A percentile compares a stretch with the other conserved stretches of the same genome.
Evolutionary conservation across 768 basidiomycete species (phyloP).

Genomic region (Leucocoprinus sp.): DNA sequence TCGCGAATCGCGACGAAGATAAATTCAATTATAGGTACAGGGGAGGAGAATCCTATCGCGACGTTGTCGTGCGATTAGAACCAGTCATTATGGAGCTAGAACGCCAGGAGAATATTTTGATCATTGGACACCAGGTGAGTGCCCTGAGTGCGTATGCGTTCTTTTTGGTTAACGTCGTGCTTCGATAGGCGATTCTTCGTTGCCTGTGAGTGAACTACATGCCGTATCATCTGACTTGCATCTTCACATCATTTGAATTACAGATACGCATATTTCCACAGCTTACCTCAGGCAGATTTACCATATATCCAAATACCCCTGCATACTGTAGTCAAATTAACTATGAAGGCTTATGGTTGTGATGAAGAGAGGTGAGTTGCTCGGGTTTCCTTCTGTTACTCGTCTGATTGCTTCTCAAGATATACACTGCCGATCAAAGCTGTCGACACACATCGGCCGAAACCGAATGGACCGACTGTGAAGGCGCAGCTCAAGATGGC

Average conservation of each 20-base stretch:
- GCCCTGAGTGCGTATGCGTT: not conserved
- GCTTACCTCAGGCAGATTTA: slow-evolving; percentile 84
- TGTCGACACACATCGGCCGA: slow-evolving; percentile 86
- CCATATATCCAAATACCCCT: slow-evolving; percentile 97
- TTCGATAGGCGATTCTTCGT: slow-evolving; percentile 60
- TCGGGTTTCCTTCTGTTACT: not conserved
- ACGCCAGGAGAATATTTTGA: slow-evolving; percentile 92
- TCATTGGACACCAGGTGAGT: slow-evolving; percentile 87
- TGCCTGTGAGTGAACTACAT: slow-evolving; percentile 50
- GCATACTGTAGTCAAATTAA: slow-evolving; percentile 97
- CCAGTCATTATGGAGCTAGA: slow-evolving; percentile 99
- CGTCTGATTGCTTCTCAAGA: slow-evolving; percentile 26
- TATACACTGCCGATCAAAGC: slow-evolving; percentile 88
- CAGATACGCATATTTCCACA: slow-evolving; percentile 96
- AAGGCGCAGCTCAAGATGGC: slow-evolving; percentile 25
- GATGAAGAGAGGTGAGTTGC: slow-evolving; percentile 79
- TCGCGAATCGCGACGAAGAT: slow-evolving; percentile 96
- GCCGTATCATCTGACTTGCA: not conserved
- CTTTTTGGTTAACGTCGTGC: not conserved
- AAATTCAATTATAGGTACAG: slow-evolving; percentile 99
- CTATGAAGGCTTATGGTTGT: slow-evolving; percentile 97
- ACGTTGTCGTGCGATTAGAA: slow-evolving; percentile 91
- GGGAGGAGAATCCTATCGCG: slow-evolving; percentile 95
- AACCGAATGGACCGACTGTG: slow-evolving; percentile 36
- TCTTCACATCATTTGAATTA: slow-evolving; percentile 16